Evolutionary conservation across 352 stramenopile genomes (phyloP), one percentile per base, ranked within the genome.

Genomic region (Hyaloperonospora arabidopsidis): DNA sequence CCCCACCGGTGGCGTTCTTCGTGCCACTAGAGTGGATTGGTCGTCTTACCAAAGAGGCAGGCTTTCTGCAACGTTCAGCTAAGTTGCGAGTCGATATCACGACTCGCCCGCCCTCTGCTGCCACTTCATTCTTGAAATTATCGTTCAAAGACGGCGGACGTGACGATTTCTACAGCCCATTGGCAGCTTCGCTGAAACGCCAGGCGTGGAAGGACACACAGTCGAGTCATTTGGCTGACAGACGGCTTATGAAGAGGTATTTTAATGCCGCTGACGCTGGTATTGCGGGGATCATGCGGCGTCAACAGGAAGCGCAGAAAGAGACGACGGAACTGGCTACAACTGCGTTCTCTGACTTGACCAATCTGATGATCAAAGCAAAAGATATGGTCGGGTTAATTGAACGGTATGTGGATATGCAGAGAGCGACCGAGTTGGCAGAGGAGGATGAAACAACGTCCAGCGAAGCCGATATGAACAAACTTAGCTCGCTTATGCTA

Each of bases 311-410:
- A 15, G 71, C 76, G 29, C 84, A 92, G 54, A 85, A 87, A 46
- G 78, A 90, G 49, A 89, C 81, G n/a, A 74, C 70, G 2, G 84
- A 91, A 46, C 56, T 94, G 35, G 76, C 84, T 2, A 67, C 74
- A 6, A 74, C 87, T 7, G 88, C 88, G 14, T 97, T 97, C 57
- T 87, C 87, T 1, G 89, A 97, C 48, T 67, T 97, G 59, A 78
- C 88, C 7, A 90, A 87, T 52, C 70, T 97, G 28, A 96, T 97
- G 76, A 59, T 86, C 17, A 95, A 93, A 48, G 88, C 89, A 23
- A 82, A 82, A 56, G 89, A 97, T 64, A 89, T 97, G 70, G 89
- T 96, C 25, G 78, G 76, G 22, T 68, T 97, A 39, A 95, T 96
- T 59, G 87, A 96, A 59, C 79, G 88, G 15, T 97, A 96, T 56